Base-by-base conservation (phyloP, 129 eudicot species). In the Cynara cardunculus region DNA sequence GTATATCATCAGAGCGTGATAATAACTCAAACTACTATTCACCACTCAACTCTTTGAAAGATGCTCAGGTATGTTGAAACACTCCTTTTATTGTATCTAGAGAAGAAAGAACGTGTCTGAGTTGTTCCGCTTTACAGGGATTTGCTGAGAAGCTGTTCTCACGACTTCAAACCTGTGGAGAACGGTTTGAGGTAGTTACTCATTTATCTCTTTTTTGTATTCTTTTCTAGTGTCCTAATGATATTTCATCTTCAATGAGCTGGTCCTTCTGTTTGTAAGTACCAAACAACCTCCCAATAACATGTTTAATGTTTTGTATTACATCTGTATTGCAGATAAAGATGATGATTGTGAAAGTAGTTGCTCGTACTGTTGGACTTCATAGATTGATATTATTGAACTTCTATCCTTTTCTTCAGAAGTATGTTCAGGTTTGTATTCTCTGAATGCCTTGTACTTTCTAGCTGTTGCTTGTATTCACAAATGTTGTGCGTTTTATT, bases 301-400 rank as follows among this genome's bases (percentile, higher is more conserved):
- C 65, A 59, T 85, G 37, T 22, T 67, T 74, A 30, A 74, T 83
- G 67, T 68, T 72, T 31, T 85, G 35, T 4, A 28, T 70, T 71
- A 22, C 39, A 4, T 71, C 69, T 32, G 0, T 70, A 25, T 56
- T 76, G 77, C 85, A 94, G 98, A 86, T 92, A 24, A 94, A 89
- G 85, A 95, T 95, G 99, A 95, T 92, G 97, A 80, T 92, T 83
- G 69, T 95, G 65, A 92, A 95, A 90, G 94, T 92, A 35, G 88
- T 92, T 86, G 92, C 99, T 3, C 89, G 97, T 27, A 89, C 96
- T 72, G 87, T 94, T 86, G 99, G 97, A 71, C 99, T 94, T 81
- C 96, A 94, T 81, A 91, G 88, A 70, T 83, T 92, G 79, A 84
- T 92, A 64, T 82, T 95, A 61, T 84, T 87, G 73, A 87, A 87